Conservation (phyloP, 2,329 filamentous ascomycete species). For the Calonectria pseudoturangicola region DNA sequence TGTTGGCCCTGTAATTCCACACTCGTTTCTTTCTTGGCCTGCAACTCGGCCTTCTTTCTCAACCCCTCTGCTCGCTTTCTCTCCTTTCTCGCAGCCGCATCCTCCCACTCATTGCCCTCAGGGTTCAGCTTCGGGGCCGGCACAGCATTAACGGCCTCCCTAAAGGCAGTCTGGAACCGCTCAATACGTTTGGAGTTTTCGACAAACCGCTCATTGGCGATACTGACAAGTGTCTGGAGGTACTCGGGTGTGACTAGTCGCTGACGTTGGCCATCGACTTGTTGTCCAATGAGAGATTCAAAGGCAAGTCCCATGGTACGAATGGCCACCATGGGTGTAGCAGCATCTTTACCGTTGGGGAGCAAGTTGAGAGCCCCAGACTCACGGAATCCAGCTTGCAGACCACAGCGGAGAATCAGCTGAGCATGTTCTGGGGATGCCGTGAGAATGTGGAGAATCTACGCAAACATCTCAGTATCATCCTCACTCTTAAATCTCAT, state of each 20-base stretch:
- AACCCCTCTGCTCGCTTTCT: slow-evolving; percentile 77
- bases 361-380: slow-evolving; percentile 85
- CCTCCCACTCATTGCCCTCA: slow-evolving; percentile 72
- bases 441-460: slow-evolving; percentile 93
- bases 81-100: slow-evolving; percentile 69
- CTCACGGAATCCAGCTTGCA: slow-evolving; percentile 91
- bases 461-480: slow-evolving; percentile 49
- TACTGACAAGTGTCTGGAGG: slow-evolving; percentile 77
- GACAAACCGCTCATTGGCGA: slow-evolving; percentile 84
- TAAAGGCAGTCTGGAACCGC: slow-evolving; percentile 75
- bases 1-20: slow-evolving; percentile 35
- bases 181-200: slow-evolving; percentile 81
- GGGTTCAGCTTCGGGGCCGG: slow-evolving; percentile 53
- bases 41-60: slow-evolving; percentile 67
- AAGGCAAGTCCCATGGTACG: slow-evolving; percentile 88
- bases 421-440: slow-evolving; percentile 86
- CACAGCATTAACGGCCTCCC: slow-evolving; percentile 55
- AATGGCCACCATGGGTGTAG: slow-evolving; percentile 86
- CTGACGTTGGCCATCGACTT: slow-evolving; percentile 61
- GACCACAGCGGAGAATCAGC: slow-evolving; percentile 82
- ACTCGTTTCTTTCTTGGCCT: slow-evolving; percentile 47
- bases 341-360: slow-evolving; percentile 57
- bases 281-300: slow-evolving; percentile 84
- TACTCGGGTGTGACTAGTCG: slow-evolving; percentile 79
- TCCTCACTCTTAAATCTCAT: slow-evolving; percentile 3